These are phyloP conservation scores for Paramecium pentaurelia DNA, from an alignment of 73 alveolate genomes.

Conservation along the genomic window DNA sequence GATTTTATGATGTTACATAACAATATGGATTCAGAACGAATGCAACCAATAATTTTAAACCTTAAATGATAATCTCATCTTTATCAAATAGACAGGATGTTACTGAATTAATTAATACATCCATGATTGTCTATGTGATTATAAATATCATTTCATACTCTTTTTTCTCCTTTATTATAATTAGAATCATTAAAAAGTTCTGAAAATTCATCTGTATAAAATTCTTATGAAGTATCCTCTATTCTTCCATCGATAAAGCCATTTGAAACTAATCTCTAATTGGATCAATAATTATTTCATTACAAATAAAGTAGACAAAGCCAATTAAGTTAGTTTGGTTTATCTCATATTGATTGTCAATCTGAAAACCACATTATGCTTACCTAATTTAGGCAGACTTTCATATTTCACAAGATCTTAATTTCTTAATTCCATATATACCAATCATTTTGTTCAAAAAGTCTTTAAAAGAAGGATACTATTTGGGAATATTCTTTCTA, in stretches of 20 bases:
- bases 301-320: neutral
- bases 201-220: constrained; percentile 21
- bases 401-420: constrained; percentile 14
- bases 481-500: constrained; percentile 48
- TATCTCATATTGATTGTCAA: constrained; percentile 36
- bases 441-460: constrained; percentile 54
- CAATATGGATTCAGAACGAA: constrained; percentile 7
- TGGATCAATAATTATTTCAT: neutral
- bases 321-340: neutral
- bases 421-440: neutral
- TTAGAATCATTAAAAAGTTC: neutral
- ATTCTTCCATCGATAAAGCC: neutral
- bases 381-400: constrained; percentile 4
- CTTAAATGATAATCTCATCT: neutral
- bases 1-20: neutral
- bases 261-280: neutral
- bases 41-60: constrained; percentile 26
- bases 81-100: constrained; percentile 5
- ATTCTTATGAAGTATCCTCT: constrained; percentile 12
- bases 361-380: neutral
- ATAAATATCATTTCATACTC: neutral
- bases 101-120: neutral
- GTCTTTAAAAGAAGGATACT: constrained; percentile 48
- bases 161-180: neutral
- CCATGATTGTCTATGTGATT: neutral